Base-by-base conservation (phyloP, 441 rosid species). In the Brassica hybrid region DNA sequence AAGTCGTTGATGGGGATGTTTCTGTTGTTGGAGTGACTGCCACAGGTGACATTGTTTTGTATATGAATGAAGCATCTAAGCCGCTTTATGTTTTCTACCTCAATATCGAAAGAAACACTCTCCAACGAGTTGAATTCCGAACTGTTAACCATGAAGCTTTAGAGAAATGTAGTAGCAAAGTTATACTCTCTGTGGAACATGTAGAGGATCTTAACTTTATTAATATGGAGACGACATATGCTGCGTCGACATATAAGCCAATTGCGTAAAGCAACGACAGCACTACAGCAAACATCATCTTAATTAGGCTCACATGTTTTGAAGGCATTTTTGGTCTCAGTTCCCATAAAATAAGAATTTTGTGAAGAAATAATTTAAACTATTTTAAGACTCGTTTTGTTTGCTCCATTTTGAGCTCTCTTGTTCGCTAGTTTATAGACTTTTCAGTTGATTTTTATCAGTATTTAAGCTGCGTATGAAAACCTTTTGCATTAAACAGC, bases 1-100 rank as follows among this genome's bases (percentile, higher is more conserved):
- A 17, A 18, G 0, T 14, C 5, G 8, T 38, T 18, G 5, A 2
- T 3, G 5, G 14, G 9, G 32, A n/a, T 36, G 5, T 36, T 17
- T 25, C 21, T 2, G 1, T 67, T 6, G 61, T 16, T 27, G 72
- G 62, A n/a, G 48, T 69, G 62, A 69, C 72, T 69, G 17, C 17
- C 19, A 8, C 72, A 27, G 62, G 45, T 54, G 72, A 54, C 0
- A 11, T 52, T 69, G 72, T 69, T 52, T 54, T 69, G 27, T 52
- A 14, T 2, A 2, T 0, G 48, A 0, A 0, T 2, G 57, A 52
- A 10, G 5, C 16, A 6, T 30, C 17, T 5, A 9, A 54, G 7
- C 48, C 50, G 9, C 32, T 54, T 69, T 69, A 32, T 32, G 48
- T 69, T 54, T 54, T 30, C 32, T 69, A 10, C 73, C 1, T 50